Conservation (phyloP, 2,329 filamentous ascomycete genomes). For the Fusarium sp. region DNA sequence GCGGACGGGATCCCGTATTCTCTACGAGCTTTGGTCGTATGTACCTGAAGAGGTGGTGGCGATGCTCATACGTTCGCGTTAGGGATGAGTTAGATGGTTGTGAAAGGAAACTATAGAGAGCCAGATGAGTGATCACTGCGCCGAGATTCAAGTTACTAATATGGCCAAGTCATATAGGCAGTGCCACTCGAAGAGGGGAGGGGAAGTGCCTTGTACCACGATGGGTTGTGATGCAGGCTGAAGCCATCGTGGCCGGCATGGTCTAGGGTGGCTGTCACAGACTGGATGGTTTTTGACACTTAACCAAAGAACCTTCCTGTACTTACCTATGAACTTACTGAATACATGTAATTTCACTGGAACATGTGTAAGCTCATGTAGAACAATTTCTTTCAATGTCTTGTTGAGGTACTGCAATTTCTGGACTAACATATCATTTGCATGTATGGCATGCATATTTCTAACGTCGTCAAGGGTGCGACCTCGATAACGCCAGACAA, state of each 20-base stretch:
- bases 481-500: background rate
- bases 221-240: background rate
- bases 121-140: background rate
- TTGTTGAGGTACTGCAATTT: background rate
- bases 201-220: background rate
- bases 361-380: background rate
- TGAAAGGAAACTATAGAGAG: background rate
- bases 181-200: background rate
- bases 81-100: background rate
- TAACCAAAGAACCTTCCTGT: background rate
- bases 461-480: no score
- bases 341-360: no score
- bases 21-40: constrained; percentile 28
- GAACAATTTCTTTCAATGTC: background rate
- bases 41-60: background rate
- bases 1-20: constrained; percentile 31
- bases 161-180: background rate
- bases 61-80: background rate
- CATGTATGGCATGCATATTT: background rate
- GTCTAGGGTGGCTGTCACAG: background rate
- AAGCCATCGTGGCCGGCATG: background rate
- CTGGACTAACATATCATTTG: background rate
- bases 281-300: background rate
- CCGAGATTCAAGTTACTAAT: background rate
- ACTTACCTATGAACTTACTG: no score